Evolutionary conservation across 768 basidiomycete genomes (phyloP).

Genomic region (Termitomyces sp.): DNA sequence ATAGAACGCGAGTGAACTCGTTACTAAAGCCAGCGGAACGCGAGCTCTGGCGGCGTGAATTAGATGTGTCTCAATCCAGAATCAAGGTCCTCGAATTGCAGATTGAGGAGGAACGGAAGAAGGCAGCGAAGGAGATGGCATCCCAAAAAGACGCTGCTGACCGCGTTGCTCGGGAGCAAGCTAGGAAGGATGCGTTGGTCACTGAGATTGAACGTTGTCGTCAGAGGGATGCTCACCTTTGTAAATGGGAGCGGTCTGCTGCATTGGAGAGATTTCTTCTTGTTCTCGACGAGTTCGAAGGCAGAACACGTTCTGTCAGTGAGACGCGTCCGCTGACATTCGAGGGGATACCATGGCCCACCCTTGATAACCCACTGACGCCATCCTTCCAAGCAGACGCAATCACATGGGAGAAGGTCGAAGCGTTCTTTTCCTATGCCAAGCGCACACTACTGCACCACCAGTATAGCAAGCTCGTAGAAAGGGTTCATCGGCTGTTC

Average conservation of each 20-base stretch:
- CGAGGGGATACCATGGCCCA: slow-evolving; percentile 18
- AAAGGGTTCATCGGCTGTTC: slow-evolving; percentile 8
- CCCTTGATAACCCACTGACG: slow-evolving; percentile 1
- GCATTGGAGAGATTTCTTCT: slow-evolving; percentile 9
- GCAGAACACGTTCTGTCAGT: slow-evolving; percentile 14
- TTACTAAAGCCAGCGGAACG: not conserved
- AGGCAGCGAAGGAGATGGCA: slow-evolving; percentile 1
- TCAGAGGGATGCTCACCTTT: slow-evolving; percentile 6
- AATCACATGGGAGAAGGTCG: slow-evolving; percentile 12
- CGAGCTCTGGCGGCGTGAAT: not conserved
- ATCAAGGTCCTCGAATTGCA: not conserved
- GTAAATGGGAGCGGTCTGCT: slow-evolving; percentile 2
- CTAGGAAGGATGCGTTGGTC: not conserved
- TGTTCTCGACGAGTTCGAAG: slow-evolving; percentile 15
- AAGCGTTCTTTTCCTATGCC: slow-evolving; percentile 8
- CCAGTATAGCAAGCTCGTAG: slow-evolving; percentile 6
- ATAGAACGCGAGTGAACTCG: not conserved
- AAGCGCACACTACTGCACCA: not conserved
- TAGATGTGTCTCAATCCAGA: not conserved
- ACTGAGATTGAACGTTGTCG: slow-evolving; percentile 3
- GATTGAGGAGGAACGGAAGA: not conserved
- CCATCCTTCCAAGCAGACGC: not conserved
- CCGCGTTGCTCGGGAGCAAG: not conserved
- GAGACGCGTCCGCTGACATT: slow-evolving; percentile 19
- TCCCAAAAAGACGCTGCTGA: slow-evolving; percentile 3